Evolutionary conservation across 2,329 filamentous ascomycete genomes (phyloP).

Genomic region (Myriosclerotinia duriaeana): DNA sequence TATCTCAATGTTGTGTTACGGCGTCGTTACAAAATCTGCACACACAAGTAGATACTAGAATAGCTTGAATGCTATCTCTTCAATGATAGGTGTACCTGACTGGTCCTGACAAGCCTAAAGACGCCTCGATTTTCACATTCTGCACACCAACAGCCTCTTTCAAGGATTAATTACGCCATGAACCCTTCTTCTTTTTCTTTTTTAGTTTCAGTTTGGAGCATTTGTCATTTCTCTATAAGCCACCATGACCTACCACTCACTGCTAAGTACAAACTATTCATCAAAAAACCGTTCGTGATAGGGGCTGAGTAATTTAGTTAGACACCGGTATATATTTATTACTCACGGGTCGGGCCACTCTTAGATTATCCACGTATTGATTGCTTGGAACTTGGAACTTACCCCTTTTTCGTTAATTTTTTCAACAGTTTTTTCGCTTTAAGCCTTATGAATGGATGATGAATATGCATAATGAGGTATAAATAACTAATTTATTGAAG

Average conservation of each 20-base stretch:
- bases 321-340: too few relatives aligned
- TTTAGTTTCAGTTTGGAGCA: not conserved
- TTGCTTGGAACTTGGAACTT: not conserved
- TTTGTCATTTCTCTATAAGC: too few relatives aligned
- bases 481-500: not conserved
- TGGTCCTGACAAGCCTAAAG: too few relatives aligned
- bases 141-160: not conserved
- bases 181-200: not conserved
- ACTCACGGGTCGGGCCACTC: constrained; percentile 13
- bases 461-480: constrained; percentile 6
- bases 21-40: constrained; percentile 5
- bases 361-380: not conserved
- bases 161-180: constrained; percentile 2
- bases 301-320: not conserved
- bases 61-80: not conserved
- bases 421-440: not conserved
- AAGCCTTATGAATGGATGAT: constrained; percentile 5
- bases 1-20: not conserved
- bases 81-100: not conserved
- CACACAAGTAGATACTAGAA: too few relatives aligned
- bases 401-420: not conserved
- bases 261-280: too few relatives aligned
- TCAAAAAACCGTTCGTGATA: not conserved
- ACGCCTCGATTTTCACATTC: not conserved
- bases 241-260: too few relatives aligned